phyloP scores from a whole-genome alignment of 1,284 basidiomycete genomes.

The Cystobasidium pallidum region DNA sequence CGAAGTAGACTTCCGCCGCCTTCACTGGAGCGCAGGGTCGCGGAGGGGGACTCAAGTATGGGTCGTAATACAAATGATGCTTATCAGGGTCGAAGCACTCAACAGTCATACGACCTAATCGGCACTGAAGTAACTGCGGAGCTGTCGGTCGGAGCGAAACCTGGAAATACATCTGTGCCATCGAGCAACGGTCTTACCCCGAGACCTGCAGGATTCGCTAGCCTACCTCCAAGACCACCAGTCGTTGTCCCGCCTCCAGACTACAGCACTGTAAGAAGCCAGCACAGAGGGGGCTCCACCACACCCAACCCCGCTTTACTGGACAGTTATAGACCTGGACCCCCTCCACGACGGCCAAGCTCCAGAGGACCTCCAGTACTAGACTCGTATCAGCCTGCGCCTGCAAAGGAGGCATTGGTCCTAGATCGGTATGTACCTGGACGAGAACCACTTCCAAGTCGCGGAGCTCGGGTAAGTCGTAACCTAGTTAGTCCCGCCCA shows the following conservation, averaged over 20 bases:
- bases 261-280: not conserved
- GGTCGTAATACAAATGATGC: too few species aligned
- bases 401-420: not conserved
- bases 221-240: slow-evolving; percentile 16
- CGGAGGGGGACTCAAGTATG: too few species aligned
- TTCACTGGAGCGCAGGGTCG: too few species aligned
- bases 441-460: not conserved
- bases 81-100: not conserved
- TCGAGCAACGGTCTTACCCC: slow-evolving; percentile 2
- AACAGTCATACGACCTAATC: not conserved
- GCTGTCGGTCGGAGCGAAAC: not conserved
- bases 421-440: slow-evolving; percentile 17
- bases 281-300: slow-evolving; percentile 2
- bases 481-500: not conserved
- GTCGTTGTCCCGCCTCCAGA: not conserved
- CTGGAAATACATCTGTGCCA: not conserved
- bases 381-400: not conserved
- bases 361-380: slow-evolving; percentile 1
- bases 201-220: slow-evolving; percentile 7
- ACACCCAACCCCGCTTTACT: slow-evolving; percentile 15
- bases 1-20: not conserved
- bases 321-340: slow-evolving; percentile 18
- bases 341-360: slow-evolving; percentile 2
- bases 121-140: not conserved
- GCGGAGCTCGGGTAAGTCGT: not conserved